These are phyloP conservation scores for Cinnamomum chago DNA, from an alignment of 164 flowering plant genomes.

Conservation along the genomic window DNA sequence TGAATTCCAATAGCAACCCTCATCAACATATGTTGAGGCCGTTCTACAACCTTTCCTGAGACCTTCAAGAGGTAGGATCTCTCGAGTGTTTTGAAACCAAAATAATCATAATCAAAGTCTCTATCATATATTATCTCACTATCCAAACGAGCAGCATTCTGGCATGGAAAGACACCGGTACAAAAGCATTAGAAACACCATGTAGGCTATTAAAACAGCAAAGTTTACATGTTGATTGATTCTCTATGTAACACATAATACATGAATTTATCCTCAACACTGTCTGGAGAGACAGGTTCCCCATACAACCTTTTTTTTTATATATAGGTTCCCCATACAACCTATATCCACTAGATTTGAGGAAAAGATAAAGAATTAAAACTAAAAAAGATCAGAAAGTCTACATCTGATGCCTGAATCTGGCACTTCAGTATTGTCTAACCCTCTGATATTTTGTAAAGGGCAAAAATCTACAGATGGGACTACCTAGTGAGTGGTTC, in stretches of 20 bases:
- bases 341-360: neutral
- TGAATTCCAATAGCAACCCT: slow-evolving; percentile 98
- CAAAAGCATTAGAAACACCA: neutral
- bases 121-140: slow-evolving; percentile 97
- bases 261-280: neutral
- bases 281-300: neutral
- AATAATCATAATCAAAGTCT: slow-evolving; percentile 96
- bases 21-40: slow-evolving; percentile 99
- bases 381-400: too few relatives aligned
- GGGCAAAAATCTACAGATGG: too few relatives aligned
- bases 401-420: too few relatives aligned
- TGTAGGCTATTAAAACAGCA: neutral
- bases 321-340: neutral
- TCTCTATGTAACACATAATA: neutral
- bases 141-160: slow-evolving; percentile 93
- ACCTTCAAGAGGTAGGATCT: slow-evolving; percentile 91
- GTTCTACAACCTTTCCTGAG: slow-evolving; percentile 90
- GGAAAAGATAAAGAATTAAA: too few relatives aligned
- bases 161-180: slow-evolving; percentile 7
- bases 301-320: neutral
- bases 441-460: too few relatives aligned
- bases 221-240: too few relatives aligned
- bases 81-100: slow-evolving; percentile 99
- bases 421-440: too few relatives aligned
- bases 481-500: too few relatives aligned